Evolutionary conservation across 2,329 filamentous ascomycete species (phyloP).

Genomic region (Orbilia javanica): DNA sequence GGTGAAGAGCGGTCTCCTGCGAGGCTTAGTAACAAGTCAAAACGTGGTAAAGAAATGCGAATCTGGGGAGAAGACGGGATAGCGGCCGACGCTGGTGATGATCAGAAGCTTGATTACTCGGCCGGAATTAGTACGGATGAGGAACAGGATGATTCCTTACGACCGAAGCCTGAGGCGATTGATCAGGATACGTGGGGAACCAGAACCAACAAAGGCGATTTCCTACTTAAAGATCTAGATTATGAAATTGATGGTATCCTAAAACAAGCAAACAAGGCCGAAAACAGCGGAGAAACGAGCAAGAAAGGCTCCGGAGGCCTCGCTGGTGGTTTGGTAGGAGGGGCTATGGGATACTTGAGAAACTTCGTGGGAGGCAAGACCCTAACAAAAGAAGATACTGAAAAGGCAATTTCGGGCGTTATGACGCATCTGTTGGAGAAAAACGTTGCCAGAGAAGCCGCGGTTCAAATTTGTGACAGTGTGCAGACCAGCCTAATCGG

Average conservation of each 20-base stretch:
- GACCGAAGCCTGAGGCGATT: slow-evolving; percentile 77
- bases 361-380: slow-evolving; percentile 96
- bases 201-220: slow-evolving; percentile 87
- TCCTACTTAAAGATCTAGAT: slow-evolving; percentile 90
- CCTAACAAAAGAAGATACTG: slow-evolving; percentile 86
- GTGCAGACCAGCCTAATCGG: slow-evolving; percentile 91
- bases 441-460: slow-evolving; percentile 95
- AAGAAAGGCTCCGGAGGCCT: slow-evolving; percentile 83
- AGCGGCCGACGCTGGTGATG: slow-evolving; percentile 84
- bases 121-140: slow-evolving; percentile 71
- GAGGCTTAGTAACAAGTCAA: slow-evolving; percentile 66
- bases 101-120: slow-evolving; percentile 90
- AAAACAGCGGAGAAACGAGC: slow-evolving; percentile 68
- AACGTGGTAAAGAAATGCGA: slow-evolving; percentile 81
- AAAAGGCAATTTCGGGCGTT: slow-evolving; percentile 94
- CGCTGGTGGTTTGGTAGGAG: slow-evolving; percentile 73
- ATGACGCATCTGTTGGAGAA: slow-evolving; percentile 94
- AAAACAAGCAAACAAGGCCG: slow-evolving; percentile 79
- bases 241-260: slow-evolving; percentile 94
- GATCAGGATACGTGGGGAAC: slow-evolving; percentile 86
- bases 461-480: slow-evolving; percentile 87
- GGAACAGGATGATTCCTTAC: slow-evolving; percentile 67
- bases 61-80: slow-evolving; percentile 92
- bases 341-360: slow-evolving; percentile 78
- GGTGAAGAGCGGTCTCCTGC: slow-evolving; percentile 79